Conservation (phyloP, 1,139 yeast species). For the Candida freyschussii region DNA sequence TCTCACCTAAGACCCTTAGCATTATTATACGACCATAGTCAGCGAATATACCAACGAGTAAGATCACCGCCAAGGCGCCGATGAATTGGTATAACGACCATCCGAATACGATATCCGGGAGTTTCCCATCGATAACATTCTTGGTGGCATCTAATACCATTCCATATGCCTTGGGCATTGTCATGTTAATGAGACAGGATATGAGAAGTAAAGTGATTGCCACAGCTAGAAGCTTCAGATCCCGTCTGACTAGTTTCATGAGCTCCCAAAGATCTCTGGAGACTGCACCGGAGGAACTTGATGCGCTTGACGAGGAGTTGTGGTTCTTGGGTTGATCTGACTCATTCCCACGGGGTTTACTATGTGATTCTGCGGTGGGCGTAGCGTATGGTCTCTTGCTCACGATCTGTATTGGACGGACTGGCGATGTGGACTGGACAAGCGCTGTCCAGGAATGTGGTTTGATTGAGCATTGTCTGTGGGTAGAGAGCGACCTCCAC, state of each 20-base stretch:
- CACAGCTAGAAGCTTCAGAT: slow-evolving; percentile 42
- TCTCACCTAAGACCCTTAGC: slow-evolving; percentile 76
- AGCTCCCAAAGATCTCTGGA: slow-evolving; percentile 46
- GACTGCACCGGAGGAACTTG: no score
- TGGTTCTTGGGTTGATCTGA: no score
- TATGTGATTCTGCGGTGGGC: background rate
- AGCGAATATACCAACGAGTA: slow-evolving; percentile 67
- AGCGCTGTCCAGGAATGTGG: no score
- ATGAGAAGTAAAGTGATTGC: slow-evolving; percentile 61
- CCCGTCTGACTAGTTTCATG: slow-evolving; percentile 44
- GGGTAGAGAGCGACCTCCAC: no score
- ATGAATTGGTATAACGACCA: slow-evolving; percentile 45
- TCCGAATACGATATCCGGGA: slow-evolving; percentile 40
- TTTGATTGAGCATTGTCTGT: no score
- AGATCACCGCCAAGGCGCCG: slow-evolving; percentile 45
- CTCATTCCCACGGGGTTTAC: no score
- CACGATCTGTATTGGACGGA: background rate
- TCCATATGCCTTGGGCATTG: slow-evolving; percentile 80
- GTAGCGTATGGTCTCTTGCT: background rate
- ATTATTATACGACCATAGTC: slow-evolving; percentile 77
- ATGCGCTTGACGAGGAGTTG: no score
- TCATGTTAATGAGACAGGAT: slow-evolving; percentile 62
- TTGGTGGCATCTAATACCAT: slow-evolving; percentile 62
- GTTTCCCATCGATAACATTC: slow-evolving; percentile 35
- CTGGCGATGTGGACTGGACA: background rate